Evolutionary conservation across 1,284 basidiomycete genomes (phyloP), one percentile per base, ranked within the genome.

Genomic region (Trichosporon inkin): DNA sequence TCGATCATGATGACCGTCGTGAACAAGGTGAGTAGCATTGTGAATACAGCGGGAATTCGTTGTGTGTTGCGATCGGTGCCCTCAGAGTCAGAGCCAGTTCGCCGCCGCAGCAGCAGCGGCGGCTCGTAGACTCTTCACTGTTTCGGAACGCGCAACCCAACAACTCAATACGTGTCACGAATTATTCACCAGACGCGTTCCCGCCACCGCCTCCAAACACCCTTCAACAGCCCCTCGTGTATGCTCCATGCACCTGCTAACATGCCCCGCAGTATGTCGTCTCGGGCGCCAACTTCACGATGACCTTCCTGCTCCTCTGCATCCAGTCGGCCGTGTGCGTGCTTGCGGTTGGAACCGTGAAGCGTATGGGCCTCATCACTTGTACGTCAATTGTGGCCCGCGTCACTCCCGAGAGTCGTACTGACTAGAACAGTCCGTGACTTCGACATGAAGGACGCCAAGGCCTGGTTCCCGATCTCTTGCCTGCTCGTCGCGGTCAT

Each of bases 1-100:
- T 94, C 91, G 40, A 97, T 99, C 70, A 82, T 93, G 59, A 99
- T 99, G 96, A 99, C 96, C 0, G 85, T 99, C 52, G 86, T 97
- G 63, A 98, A 98, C 83, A 98, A 99, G 83, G 92, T 92, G 56
- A 56, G 59, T 58, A 11, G 8, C 34, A 20, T 34, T 13, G 19
- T 11, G 51, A 28, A n/a, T 11, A 10, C 22, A 19, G 14, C 51
- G 20, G 4, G 20, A 19, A 49, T 16, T 32, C 28, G 22, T 14
- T 49, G 22, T 20, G 40, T 7, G 14, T 49, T 16, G 22, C 22
- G 16, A 1, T 16, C 17, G 22, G 14, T 17, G 44, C 3, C 22
- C 14, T 14, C 44, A 24, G n/a, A 22, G 20, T 24, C 24, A 2
- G 22, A 8, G 24, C 38, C 38, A 14, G 38, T n/a, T 17, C 6